These are phyloP conservation scores for Microsporum ferrugineum DNA, from an alignment of 2,329 filamentous ascomycete species.

Conservation along the genomic window DNA sequence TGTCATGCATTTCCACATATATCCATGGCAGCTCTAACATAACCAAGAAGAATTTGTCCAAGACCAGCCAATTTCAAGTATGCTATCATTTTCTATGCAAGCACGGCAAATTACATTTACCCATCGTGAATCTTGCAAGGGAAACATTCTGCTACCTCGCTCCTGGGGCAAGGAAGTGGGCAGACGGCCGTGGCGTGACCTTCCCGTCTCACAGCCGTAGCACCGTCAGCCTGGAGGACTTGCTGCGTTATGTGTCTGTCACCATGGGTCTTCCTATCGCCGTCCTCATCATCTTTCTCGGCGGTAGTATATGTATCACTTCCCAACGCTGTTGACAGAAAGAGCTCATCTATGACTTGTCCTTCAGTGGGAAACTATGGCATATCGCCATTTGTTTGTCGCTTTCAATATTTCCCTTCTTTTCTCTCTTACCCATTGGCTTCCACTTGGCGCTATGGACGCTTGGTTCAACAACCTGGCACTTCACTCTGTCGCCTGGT, in stretches of 20 bases:
- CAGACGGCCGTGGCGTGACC: conserved; percentile 42
- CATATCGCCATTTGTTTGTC: conserved; percentile 41
- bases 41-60: too few species aligned
- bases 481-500: conserved; percentile 45
- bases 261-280: conserved; percentile 29
- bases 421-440: conserved; percentile 46
- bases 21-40: too few species aligned
- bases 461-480: conserved; percentile 45
- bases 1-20: too few species aligned
- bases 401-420: background rate
- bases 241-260: conserved; percentile 36
- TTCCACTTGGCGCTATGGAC: conserved; percentile 44
- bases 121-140: conserved; percentile 8
- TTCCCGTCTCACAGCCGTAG: conserved; percentile 44
- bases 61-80: too few species aligned
- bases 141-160: conserved; percentile 21
- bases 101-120: too few species aligned
- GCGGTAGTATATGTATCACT: conserved; percentile 38
- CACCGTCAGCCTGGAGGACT: conserved; percentile 45
- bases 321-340: conserved; percentile 40
- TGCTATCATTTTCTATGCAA: too few species aligned
- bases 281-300: conserved; percentile 43
- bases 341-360: too few species aligned
- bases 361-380: conserved; percentile 37
- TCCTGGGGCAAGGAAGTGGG: conserved; percentile 21